These are phyloP conservation scores for Schizophyllum amplum DNA, from an alignment of 1,284 basidiomycete species.

Conservation along the genomic window DNA sequence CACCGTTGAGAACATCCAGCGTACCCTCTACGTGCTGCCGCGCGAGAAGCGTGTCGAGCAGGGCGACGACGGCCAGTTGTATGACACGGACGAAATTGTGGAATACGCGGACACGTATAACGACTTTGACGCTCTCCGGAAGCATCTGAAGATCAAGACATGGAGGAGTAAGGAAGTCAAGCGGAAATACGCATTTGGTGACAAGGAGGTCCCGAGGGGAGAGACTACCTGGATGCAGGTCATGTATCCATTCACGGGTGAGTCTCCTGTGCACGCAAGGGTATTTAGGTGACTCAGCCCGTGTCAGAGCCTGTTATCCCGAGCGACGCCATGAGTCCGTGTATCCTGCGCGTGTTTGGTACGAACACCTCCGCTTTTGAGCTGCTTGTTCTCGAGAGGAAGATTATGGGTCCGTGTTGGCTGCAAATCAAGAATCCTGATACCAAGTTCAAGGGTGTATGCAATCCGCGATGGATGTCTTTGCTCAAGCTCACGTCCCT, in stretches of 20 bases:
- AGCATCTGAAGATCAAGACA: slow-evolving; percentile 67
- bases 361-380: slow-evolving; percentile 93
- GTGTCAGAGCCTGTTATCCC: slow-evolving; percentile 54
- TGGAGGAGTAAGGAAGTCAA: slow-evolving; percentile 83
- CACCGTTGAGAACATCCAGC: slow-evolving; percentile 78
- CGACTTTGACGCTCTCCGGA: slow-evolving; percentile 80
- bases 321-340: slow-evolving; percentile 64
- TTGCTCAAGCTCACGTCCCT: background rate
- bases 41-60: slow-evolving; percentile 59
- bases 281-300: background rate
- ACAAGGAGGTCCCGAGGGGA: slow-evolving; percentile 72
- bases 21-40: slow-evolving; percentile 93
- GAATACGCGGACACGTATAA: slow-evolving; percentile 65
- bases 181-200: slow-evolving; percentile 91
- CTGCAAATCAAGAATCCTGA: slow-evolving; percentile 73
- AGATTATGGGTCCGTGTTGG: slow-evolving; percentile 99
- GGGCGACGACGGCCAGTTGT: slow-evolving; percentile 45
- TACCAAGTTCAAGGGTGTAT: slow-evolving; percentile 69
- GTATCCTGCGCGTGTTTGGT: slow-evolving; percentile 87
- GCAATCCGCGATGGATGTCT: slow-evolving; percentile 19
- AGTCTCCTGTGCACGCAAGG: slow-evolving; percentile 14
- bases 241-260: slow-evolving; percentile 78
- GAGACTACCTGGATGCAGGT: slow-evolving; percentile 91
- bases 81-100: slow-evolving; percentile 74
- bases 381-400: slow-evolving; percentile 89